Evolutionary conservation across 2,329 filamentous ascomycete species (phyloP).

Genomic region (Neofusicoccum ribis): DNA sequence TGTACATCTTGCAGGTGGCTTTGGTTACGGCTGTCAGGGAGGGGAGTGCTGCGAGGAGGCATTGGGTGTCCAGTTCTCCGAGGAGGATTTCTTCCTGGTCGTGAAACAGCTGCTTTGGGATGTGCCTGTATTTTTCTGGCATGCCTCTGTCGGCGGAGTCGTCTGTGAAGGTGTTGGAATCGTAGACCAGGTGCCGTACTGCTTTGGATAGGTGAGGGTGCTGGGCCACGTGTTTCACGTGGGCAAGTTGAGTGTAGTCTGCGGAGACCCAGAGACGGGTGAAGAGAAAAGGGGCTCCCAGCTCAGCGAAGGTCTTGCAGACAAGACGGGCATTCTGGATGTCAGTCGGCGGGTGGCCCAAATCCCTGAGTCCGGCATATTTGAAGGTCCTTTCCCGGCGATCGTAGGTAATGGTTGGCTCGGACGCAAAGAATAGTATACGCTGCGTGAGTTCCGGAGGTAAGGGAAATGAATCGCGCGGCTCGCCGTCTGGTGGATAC

Average conservation of each 20-base stretch:
- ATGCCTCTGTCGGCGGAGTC: not conserved
- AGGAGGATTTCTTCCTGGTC: slow-evolving; percentile 1
- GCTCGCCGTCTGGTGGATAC: not conserved
- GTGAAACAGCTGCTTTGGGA: not conserved
- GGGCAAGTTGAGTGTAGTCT: not conserved
- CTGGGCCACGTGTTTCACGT: not conserved
- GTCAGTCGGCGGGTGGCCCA: not conserved
- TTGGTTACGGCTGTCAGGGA: not conserved
- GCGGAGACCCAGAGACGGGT: not conserved
- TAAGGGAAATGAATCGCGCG: not conserved
- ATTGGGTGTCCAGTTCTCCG: not conserved
- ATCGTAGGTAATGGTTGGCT: not conserved
- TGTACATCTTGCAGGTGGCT: not conserved
- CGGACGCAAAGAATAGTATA: not conserved
- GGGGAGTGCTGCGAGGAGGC: not conserved
- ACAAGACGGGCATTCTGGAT: slow-evolving; percentile 6
- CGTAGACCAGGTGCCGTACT: slow-evolving; percentile 5
- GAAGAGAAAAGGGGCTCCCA: not conserved
- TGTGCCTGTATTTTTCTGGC: not conserved
- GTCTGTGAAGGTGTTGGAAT: not conserved
- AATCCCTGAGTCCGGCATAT: not conserved
- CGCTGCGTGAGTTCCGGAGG: not conserved
- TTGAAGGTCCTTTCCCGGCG: not conserved
- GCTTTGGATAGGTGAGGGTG: not conserved
- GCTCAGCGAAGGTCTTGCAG: not conserved